phyloP scores from a whole-genome alignment of 129 eudicot species.

The Glebionis coronaria region DNA sequence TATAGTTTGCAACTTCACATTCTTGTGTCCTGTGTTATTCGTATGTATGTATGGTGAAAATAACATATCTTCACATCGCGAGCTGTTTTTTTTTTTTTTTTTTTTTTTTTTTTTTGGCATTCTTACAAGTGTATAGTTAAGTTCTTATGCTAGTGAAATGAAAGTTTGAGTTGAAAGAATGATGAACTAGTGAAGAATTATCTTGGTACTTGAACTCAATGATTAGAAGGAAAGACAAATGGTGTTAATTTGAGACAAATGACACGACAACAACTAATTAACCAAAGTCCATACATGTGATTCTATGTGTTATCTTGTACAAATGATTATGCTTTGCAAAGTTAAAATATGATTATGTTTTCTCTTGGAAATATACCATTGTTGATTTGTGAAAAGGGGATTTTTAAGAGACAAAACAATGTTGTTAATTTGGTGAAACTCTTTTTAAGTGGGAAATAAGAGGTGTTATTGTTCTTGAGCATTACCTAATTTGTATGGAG shows the following conservation, averaged over 20 bases:
- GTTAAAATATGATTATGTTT: conserved; percentile 12
- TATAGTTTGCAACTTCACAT: too few species aligned
- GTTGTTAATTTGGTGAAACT: conserved; percentile 34
- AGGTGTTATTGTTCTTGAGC: conserved; percentile 31
- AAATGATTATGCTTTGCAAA: background rate
- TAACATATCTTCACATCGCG: too few species aligned
- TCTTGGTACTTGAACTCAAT: conserved; percentile 29
- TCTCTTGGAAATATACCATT: background rate
- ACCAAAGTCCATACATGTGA: conserved; percentile 24
- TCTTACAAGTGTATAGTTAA: too few species aligned
- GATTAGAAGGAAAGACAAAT: conserved; percentile 21
- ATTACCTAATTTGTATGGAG: conserved; percentile 23
- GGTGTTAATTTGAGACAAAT: conserved; percentile 22
- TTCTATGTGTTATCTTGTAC: background rate
- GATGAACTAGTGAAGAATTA: conserved; percentile 10
- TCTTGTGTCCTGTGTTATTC: too few species aligned
- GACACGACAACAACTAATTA: conserved; percentile 33
- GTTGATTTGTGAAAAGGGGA: conserved; percentile 1
- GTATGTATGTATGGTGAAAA: too few species aligned
- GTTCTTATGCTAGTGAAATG: too few species aligned
- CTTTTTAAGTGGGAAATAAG: conserved; percentile 29
- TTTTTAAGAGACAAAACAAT: conserved; percentile 31
- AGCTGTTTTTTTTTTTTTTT: too few species aligned
- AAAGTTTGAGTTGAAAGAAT: conserved; percentile 14
- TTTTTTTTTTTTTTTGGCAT: too few species aligned